Conservation (phyloP, 805 yeast genomes). For the Allodekkera sacchari region DNA sequence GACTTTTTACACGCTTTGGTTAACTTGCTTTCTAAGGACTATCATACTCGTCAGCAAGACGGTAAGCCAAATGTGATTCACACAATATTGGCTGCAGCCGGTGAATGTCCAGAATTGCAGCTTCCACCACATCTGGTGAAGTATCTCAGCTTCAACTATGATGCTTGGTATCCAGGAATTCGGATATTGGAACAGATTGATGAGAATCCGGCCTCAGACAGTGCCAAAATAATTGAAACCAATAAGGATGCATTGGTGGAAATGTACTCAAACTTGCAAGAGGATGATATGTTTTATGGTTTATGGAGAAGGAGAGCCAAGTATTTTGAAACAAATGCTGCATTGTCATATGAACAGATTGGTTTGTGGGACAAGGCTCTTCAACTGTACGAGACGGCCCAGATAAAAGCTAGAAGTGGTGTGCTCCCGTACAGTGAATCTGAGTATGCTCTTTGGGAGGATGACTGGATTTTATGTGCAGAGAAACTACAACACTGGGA, state of each 20-base stretch:
- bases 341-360: slow-evolving; percentile 87
- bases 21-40: slow-evolving; percentile 77
- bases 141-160: slow-evolving; percentile 76
- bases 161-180: slow-evolving; percentile 87
- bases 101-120: slow-evolving; percentile 61
- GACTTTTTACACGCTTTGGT: slow-evolving; percentile 81
- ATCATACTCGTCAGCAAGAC: slow-evolving; percentile 85
- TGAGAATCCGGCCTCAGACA: slow-evolving; percentile 37
- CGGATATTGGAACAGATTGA: slow-evolving; percentile 72
- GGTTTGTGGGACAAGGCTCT: slow-evolving; percentile 94
- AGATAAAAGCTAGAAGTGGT: slow-evolving; percentile 91
- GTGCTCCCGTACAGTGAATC: slow-evolving; percentile 91
- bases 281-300: slow-evolving; percentile 96
- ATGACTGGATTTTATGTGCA: slow-evolving; percentile 96
- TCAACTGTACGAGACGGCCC: slow-evolving; percentile 92
- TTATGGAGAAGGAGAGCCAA: slow-evolving; percentile 96
- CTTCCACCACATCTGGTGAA: slow-evolving; percentile 92
- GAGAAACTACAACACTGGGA: slow-evolving; percentile 98
- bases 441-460: slow-evolving; percentile 96
- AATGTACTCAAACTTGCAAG: slow-evolving; percentile 79
- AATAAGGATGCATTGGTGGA: slow-evolving; percentile 88
- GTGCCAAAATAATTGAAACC: slow-evolving; percentile 69
- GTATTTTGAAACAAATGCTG: slow-evolving; percentile 86
- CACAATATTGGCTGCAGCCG: slow-evolving; percentile 76
- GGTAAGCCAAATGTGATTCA: slow-evolving; percentile 81